Evolutionary conservation across 495 filamentous ascomycete genomes (phyloP), one percentile per base, ranked within the genome.

Genomic region (Geoglossum glabrum): DNA sequence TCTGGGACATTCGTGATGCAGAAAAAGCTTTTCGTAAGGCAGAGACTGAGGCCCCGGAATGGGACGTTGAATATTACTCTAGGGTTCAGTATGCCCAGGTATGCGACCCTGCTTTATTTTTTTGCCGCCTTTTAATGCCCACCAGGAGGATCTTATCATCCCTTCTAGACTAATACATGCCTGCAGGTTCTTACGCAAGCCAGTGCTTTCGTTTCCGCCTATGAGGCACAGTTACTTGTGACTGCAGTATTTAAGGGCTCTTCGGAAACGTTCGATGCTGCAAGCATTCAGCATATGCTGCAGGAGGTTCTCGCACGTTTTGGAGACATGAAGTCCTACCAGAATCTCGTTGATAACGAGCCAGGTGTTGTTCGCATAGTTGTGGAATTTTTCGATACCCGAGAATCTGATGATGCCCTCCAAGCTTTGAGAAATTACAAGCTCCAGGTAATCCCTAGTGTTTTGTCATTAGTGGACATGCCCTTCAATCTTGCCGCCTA

Each of bases 1-100:
- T 82, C 60, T 65, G 70, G 15, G 76, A 85, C 60, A 75, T 83
- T 47, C 71, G 73, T 56, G 78, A 82, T 62, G 73, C 79, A 30
- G 73, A 67, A 45, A 70, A 70, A 23, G 68, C 73, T 19, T 71
- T 73, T 58, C 65, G 70, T 31, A 73, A 73, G 17, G 61, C 77
- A 46, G 64, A 70, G 8, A 61, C 72, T 33, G 64, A 69, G 49
- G 64, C 67, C 56, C 68, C 64, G n/a, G 71, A 73, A 38, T 83
- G 79, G 74, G 49, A 27, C 17, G 49, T 52, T 11, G 25, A 52
- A 27, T 57, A 52, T 26, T 52, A 31, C 19, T 27, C 49, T 5
- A 52, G 49, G 17, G 49, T 31, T 52, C 25, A 27, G 23, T 52
- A 52, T 31, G 23, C 49, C 17, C 49, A 52, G 19, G 49, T 52